A percentile compares a stretch with the other conserved stretches of the same genome.
phyloP scores from a whole-genome alignment of 2,329 filamentous ascomycete genomes.

The Thelonectria discophora region DNA sequence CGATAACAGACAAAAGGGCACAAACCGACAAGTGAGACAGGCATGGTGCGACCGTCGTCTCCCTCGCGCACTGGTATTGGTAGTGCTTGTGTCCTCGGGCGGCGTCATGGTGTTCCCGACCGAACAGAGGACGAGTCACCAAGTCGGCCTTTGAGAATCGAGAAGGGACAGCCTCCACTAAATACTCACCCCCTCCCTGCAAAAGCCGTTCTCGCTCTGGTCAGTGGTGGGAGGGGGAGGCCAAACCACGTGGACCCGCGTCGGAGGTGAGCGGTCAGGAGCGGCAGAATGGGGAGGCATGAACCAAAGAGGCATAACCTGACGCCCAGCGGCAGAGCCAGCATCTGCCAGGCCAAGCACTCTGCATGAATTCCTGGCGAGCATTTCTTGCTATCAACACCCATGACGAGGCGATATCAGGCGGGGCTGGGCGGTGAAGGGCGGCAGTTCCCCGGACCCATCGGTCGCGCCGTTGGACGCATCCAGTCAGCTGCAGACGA shows the following conservation, averaged over 20 bases:
- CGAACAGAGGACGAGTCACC: constrained; percentile 10
- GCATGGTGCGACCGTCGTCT: constrained; percentile 53
- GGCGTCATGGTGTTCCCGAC: constrained; percentile 42
- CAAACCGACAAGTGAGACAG: constrained; percentile 59
- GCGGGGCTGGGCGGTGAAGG: background rate
- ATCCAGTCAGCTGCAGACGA: no score
- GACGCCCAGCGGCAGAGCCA: background rate
- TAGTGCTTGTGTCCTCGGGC: constrained; percentile 41
- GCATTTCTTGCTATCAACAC: background rate
- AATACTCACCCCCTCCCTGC: constrained; percentile 19
- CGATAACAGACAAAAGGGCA: background rate
- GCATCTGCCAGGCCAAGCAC: background rate
- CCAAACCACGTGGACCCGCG: constrained; percentile 2
- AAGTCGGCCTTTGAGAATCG: constrained; percentile 11
- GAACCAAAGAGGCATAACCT: constrained; percentile 1
- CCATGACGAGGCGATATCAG: constrained; percentile 3
- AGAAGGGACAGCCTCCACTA: constrained; percentile 32
- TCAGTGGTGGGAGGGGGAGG: no score
- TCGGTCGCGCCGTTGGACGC: no score
- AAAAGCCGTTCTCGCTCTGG: no score
- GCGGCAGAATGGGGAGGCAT: background rate
- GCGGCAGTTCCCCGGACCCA: constrained; percentile 1
- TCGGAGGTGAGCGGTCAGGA: background rate
- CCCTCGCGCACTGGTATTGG: constrained; percentile 42
- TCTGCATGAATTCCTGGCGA: background rate